These are phyloP conservation scores for Cladorrhinum samala DNA, from an alignment of 495 filamentous ascomycete species.

Conservation along the genomic window DNA sequence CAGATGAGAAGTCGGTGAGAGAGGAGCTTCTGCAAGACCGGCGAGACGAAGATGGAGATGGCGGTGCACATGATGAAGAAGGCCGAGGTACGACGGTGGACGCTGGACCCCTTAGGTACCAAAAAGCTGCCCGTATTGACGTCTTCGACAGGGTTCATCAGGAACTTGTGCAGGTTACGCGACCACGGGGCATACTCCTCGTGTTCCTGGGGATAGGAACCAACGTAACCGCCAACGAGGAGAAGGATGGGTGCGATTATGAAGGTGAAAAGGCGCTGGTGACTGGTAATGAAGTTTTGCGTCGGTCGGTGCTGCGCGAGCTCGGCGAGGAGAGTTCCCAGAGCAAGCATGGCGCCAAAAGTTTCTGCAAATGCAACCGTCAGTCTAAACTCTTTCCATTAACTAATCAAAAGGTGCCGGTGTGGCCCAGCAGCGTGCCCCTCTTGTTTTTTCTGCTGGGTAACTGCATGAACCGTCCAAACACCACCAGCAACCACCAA, in stretches of 20 bases:
- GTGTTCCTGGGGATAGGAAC: conserved; percentile 56
- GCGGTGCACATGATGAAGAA: conserved; percentile 51
- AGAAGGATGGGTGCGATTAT: conserved; percentile 42
- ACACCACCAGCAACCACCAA: neutral
- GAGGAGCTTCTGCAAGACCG: conserved; percentile 47
- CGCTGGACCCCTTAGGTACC: conserved; percentile 49
- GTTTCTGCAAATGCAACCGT: conserved; percentile 33
- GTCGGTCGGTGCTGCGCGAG: conserved; percentile 49
- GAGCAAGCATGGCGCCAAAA: conserved; percentile 54
- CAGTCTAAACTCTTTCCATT: neutral
- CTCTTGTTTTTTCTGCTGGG: no score
- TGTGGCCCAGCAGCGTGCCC: no score
- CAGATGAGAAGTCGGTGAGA: conserved; percentile 53
- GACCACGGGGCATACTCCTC: conserved; percentile 56
- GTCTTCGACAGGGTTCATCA: conserved; percentile 19
- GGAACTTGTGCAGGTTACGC: conserved; percentile 32
- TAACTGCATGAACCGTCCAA: neutral
- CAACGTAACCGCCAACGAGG: conserved; percentile 47
- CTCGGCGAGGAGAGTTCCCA: conserved; percentile 57
- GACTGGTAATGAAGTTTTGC: conserved; percentile 43
- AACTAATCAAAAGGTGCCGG: no score
- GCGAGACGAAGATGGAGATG: conserved; percentile 51
- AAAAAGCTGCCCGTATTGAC: conserved; percentile 40
- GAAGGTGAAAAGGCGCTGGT: conserved; percentile 40
- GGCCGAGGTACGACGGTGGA: conserved; percentile 45